These are phyloP conservation scores for Aspergillus sp. DNA, from an alignment of 2,329 filamentous ascomycete genomes.

Conservation along the genomic window DNA sequence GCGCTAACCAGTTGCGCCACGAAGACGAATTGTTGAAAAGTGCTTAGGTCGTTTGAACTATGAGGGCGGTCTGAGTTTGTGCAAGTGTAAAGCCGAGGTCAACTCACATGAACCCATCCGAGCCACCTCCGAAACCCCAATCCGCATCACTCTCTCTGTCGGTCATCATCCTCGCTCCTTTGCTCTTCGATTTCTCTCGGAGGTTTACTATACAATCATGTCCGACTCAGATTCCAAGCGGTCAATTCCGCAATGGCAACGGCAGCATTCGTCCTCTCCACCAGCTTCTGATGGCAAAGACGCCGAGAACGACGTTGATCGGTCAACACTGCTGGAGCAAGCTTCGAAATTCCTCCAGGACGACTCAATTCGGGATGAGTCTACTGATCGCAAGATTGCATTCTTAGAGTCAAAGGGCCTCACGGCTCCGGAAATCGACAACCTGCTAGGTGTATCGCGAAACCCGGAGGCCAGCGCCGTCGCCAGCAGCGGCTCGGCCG, in stretches of 20 bases:
- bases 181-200: not conserved
- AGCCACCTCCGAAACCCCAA: not conserved
- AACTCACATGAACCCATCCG: not conserved
- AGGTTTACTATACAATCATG: slow-evolving; percentile 27
- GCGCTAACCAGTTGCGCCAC: slow-evolving; percentile 2
- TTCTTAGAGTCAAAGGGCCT: slow-evolving; percentile 81
- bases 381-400: slow-evolving; percentile 69
- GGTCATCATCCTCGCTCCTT: not conserved
- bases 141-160: too few relatives aligned
- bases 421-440: slow-evolving; percentile 64
- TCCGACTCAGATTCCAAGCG: slow-evolving; percentile 32
- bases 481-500: slow-evolving; percentile 10
- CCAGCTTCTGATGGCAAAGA: slow-evolving; percentile 23
- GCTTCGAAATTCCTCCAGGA: slow-evolving; percentile 76
- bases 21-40: not conserved
- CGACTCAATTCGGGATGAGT: slow-evolving; percentile 66
- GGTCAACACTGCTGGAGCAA: slow-evolving; percentile 57
- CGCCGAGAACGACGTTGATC: slow-evolving; percentile 13
- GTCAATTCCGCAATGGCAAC: slow-evolving; percentile 43
- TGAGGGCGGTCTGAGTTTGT: not conserved
- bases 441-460: slow-evolving; percentile 54
- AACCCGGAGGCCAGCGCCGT: slow-evolving; percentile 30
- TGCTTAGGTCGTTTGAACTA: too few relatives aligned
- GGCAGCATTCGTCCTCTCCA: slow-evolving; percentile 31
- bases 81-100: not conserved